A percentile compares a stretch with the other conserved stretches of the same genome.
phyloP scores from a whole-genome alignment of 2,329 filamentous ascomycete genomes.

The Colletotrichum sp. region DNA sequence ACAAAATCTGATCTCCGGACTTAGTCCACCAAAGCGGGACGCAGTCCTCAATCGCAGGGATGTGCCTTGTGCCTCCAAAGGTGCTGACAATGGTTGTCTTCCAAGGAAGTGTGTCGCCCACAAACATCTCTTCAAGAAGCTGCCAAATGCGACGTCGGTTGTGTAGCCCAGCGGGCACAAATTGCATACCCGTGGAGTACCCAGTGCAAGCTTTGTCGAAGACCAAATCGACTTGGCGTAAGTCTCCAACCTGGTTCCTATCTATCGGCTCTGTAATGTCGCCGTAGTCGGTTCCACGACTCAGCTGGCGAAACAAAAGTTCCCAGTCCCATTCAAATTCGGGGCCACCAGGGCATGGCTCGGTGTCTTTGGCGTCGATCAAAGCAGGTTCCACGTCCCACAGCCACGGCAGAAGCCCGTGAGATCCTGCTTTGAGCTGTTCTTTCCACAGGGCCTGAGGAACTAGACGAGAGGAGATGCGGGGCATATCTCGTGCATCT shows the following conservation, averaged over 20 bases:
- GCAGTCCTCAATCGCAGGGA: background rate
- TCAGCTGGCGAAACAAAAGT: background rate
- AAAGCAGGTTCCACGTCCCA: background rate
- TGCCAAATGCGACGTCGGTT: background rate
- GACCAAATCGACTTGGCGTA: background rate
- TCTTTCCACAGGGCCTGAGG: background rate
- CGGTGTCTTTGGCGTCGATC: background rate
- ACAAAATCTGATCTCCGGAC: background rate
- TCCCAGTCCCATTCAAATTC: background rate
- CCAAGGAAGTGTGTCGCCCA: background rate
- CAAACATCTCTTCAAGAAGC: background rate
- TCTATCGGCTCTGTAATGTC: background rate
- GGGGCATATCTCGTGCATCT: background rate
- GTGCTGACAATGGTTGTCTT: rapidly evolving
- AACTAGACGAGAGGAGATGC: background rate
- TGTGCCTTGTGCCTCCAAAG: rapidly evolving
- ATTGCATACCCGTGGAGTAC: background rate
- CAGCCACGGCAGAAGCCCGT: background rate
- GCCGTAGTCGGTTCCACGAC: background rate
- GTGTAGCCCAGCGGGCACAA: background rate
- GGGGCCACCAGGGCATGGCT: background rate
- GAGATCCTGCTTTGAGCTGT: background rate
- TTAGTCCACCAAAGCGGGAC: background rate
- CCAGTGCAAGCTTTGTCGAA: background rate
- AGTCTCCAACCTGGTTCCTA: background rate